Percentiles rank a stretch among this genome's conserved stretches.
Conservation (phyloP, 1,284 basidiomycete genomes). For the Psilocybe mexicana region DNA sequence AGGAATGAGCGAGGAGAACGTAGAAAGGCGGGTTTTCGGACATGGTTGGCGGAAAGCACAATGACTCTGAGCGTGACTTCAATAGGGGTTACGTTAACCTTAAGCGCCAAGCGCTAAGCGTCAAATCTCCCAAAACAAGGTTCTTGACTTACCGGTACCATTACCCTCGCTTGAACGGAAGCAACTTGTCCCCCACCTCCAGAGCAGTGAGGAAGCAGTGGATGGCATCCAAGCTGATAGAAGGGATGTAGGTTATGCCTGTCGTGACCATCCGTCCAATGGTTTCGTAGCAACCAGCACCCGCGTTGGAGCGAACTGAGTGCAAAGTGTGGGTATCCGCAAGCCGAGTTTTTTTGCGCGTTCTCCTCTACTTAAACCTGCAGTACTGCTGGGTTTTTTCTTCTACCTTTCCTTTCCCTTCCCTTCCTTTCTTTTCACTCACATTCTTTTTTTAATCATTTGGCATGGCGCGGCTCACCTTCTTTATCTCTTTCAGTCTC, state of each 20-base stretch:
- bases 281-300: slow-evolving; percentile 26
- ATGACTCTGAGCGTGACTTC: not conserved
- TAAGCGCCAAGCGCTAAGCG: no score
- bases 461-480: slow-evolving; percentile 44
- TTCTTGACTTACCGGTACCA: not conserved
- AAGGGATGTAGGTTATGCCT: slow-evolving; percentile 1
- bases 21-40: slow-evolving; percentile 56
- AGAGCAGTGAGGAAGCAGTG: not conserved
- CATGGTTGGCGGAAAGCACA: not conserved
- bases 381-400: slow-evolving; percentile 1
- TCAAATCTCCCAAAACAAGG: not conserved
- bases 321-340: not conserved
- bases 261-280: slow-evolving; percentile 12
- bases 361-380: not conserved
- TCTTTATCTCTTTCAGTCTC: slow-evolving; percentile 40
- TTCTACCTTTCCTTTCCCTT: slow-evolving; percentile 13
- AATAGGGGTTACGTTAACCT: not conserved
- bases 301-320: not conserved
- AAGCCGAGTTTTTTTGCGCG: slow-evolving; percentile 1
- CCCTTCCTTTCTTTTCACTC: slow-evolving; percentile 30
- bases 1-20: slow-evolving; percentile 58
- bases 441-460: slow-evolving; percentile 32
- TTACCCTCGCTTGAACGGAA: not conserved
- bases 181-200: not conserved
- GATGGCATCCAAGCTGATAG: not conserved